Percentiles rank a stretch among this genome's conserved stretches.
Evolutionary conservation across 2,329 filamentous ascomycete species (phyloP).

Genomic region (Annulohypoxylon truncatum): DNA sequence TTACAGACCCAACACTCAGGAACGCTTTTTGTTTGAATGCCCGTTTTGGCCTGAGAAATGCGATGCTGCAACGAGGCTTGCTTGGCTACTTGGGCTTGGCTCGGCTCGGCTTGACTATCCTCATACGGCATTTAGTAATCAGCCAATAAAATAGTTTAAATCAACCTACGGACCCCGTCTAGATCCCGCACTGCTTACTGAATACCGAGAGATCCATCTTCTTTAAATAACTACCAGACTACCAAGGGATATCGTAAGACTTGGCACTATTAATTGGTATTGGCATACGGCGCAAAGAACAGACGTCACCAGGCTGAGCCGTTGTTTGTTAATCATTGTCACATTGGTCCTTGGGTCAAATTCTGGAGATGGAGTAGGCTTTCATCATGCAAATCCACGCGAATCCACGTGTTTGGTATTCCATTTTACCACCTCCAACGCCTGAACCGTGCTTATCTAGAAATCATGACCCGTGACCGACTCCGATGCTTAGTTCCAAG

Average conservation of each 20-base stretch:
- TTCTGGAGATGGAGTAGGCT: constrained; percentile 47
- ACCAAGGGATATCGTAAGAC: constrained; percentile 23
- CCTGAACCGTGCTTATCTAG: constrained; percentile 52
- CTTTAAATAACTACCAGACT: constrained; percentile 21
- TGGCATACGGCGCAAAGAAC: constrained; percentile 7
- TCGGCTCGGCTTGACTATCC: constrained; percentile 36
- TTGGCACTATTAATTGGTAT: constrained; percentile 24
- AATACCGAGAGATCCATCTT: constrained; percentile 14
- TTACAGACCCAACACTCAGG: constrained; percentile 30
- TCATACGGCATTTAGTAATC: constrained; percentile 24
- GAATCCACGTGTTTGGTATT: constrained; percentile 54
- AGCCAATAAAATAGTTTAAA: neutral
- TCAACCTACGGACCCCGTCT: neutral
- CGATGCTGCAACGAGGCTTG: constrained; percentile 26
- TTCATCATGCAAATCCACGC: constrained; percentile 39
- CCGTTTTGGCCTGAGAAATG: constrained; percentile 28
- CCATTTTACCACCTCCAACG: constrained; percentile 53
- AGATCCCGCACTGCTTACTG: constrained; percentile 7
- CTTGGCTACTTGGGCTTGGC: constrained; percentile 31
- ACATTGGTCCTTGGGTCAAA: constrained; percentile 46
- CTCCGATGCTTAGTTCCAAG: constrained; percentile 22
- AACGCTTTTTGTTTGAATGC: constrained; percentile 34
- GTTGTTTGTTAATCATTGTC: constrained; percentile 40
- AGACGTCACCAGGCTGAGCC: neutral
- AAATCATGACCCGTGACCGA: constrained; percentile 50